Percentiles rank a stretch among this genome's conserved stretches.
phyloP scores from a whole-genome alignment of 2,329 filamentous ascomycete species.

The Pyrenophora graminea region DNA sequence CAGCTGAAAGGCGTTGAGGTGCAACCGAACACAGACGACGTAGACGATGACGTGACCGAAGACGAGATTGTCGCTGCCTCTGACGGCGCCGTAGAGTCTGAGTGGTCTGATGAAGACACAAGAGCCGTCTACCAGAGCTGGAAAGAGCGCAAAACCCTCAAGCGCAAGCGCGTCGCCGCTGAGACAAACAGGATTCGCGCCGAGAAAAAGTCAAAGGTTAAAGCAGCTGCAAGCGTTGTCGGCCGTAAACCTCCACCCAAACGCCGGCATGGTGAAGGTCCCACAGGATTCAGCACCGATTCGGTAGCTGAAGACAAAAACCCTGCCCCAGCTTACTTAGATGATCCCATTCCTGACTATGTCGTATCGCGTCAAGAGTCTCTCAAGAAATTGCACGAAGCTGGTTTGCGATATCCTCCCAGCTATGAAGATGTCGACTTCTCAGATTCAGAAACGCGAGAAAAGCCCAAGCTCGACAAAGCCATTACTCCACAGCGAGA shows the following conservation, averaged over 20 bases:
- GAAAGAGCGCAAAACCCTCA: constrained; percentile 61
- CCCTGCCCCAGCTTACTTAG: constrained; percentile 60
- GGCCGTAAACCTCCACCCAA: constrained; percentile 38
- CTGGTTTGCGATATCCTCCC: constrained; percentile 76
- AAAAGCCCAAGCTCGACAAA: constrained; percentile 70
- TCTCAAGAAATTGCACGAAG: constrained; percentile 71
- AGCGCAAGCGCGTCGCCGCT: constrained; percentile 57
- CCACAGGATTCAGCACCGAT: constrained; percentile 26
- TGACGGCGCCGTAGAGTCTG: constrained; percentile 20
- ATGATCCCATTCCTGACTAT: constrained; percentile 57
- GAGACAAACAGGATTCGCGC: constrained; percentile 56
- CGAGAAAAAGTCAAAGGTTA: constrained; percentile 52
- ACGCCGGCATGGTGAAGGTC: constrained; percentile 13
- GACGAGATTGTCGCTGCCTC: constrained; percentile 13
- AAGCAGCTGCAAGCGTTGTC: constrained; percentile 49
- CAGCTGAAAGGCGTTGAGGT: constrained; percentile 25
- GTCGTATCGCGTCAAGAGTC: constrained; percentile 62
- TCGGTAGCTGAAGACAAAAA: constrained; percentile 46
- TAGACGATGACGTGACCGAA: constrained; percentile 11
- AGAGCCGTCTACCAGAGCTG: constrained; percentile 66
- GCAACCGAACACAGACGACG: neutral
- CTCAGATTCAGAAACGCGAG: constrained; percentile 68
- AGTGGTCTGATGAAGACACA: constrained; percentile 58
- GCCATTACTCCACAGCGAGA: constrained; percentile 66
- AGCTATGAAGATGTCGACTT: constrained; percentile 76